Conservation (phyloP, 2,329 filamentous ascomycete species). For the Sarocladium oryzae region DNA sequence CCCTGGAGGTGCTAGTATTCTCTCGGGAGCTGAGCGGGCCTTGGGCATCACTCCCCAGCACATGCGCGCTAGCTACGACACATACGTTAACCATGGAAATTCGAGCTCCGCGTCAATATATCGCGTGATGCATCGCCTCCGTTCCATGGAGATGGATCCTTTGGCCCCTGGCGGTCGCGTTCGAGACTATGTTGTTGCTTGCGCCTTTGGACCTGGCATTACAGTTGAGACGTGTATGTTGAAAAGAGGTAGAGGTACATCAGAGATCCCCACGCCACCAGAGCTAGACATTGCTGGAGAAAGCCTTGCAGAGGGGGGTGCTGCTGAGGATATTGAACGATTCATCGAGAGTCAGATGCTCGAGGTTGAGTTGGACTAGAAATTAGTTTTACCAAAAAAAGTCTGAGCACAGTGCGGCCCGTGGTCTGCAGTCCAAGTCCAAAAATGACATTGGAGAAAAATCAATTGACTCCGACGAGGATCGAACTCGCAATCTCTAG, state of each 20-base stretch:
- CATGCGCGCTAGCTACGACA: conserved; percentile 63
- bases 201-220: conserved; percentile 65
- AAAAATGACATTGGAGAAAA: too few species aligned
- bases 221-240: conserved; percentile 62
- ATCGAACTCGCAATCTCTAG: conserved; percentile 1
- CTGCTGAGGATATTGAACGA: background rate
- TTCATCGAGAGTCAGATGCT: conserved; percentile 18
- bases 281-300: conserved; percentile 20
- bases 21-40: conserved; percentile 53
- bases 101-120: conserved; percentile 64
- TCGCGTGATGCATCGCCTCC: conserved; percentile 56
- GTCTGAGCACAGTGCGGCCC: too few species aligned
- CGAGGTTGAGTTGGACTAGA: conserved; percentile 18
- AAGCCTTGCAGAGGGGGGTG: background rate
- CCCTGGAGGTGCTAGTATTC: conserved; percentile 60
- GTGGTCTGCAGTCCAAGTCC: too few species aligned
- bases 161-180: conserved; percentile 42
- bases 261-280: conserved; percentile 44
- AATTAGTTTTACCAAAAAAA: too few species aligned
- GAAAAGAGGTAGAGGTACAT: conserved; percentile 27
- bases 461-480: background rate
- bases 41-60: conserved; percentile 55
- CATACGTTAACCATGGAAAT: conserved; percentile 63
- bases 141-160: conserved; percentile 53
- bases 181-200: conserved; percentile 56